A percentile compares a stretch with the other conserved stretches of the same genome.
Evolutionary conservation across 2,329 filamentous ascomycete genomes (phyloP).

Genomic region (Plenodomus lindquistii): DNA sequence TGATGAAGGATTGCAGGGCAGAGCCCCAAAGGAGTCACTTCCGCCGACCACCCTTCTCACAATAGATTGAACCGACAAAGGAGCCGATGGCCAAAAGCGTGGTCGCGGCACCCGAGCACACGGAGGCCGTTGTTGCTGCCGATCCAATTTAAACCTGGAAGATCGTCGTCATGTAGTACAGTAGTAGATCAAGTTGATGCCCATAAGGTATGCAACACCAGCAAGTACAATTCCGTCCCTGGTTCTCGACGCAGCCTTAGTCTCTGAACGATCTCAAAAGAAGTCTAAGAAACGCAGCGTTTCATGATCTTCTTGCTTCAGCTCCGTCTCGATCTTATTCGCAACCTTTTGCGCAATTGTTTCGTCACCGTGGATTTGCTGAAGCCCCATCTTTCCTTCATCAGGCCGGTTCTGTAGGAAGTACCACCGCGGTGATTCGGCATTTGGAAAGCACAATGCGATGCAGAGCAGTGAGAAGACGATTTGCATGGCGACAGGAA

Average conservation of each 20-base stretch:
- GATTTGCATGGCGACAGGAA: slow-evolving; percentile 54
- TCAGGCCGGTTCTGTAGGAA: slow-evolving; percentile 39
- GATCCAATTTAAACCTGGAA: slow-evolving; percentile 35
- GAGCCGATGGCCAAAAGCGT: slow-evolving; percentile 79
- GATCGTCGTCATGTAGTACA: slow-evolving; percentile 42
- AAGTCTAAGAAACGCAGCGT: neutral
- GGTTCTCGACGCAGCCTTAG: neutral
- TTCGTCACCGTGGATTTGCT: slow-evolving; percentile 48
- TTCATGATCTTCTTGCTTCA: too few species aligned
- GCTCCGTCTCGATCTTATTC: slow-evolving; percentile 1
- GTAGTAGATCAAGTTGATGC: slow-evolving; percentile 29
- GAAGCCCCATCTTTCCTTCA: too few species aligned
- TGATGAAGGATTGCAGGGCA: slow-evolving; percentile 20
- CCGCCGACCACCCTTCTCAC: slow-evolving; percentile 28
- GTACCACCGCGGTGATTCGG: slow-evolving; percentile 52
- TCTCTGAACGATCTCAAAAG: neutral
- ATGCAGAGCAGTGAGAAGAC: slow-evolving; percentile 50
- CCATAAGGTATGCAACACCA: neutral
- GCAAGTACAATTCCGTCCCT: too few species aligned
- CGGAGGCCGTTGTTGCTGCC: slow-evolving; percentile 16
- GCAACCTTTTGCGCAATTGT: slow-evolving; percentile 43
- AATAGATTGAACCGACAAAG: slow-evolving; percentile 34
- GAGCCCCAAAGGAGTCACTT: slow-evolving; percentile 33
- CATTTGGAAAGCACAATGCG: slow-evolving; percentile 48
- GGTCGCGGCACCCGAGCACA: slow-evolving; percentile 68